A percentile compares a stretch with the other conserved stretches of the same genome.
These are phyloP conservation scores for Linaria vulgaris DNA, from an alignment of 257 asterid species.

Conservation along the genomic window DNA sequence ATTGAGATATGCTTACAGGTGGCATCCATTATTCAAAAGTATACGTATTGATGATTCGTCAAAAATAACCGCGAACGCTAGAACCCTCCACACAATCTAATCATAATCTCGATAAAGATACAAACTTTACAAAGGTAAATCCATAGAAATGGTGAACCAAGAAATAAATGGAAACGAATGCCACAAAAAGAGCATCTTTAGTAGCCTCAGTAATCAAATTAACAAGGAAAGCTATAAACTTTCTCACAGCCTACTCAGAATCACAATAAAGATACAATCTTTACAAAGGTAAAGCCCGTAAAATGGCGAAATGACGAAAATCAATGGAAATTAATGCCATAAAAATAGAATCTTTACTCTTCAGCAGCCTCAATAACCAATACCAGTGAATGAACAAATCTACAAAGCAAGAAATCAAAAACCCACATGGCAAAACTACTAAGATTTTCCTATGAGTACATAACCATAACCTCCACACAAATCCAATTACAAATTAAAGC, in stretches of 20 bases:
- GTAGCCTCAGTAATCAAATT: no score
- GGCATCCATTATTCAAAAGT: no score
- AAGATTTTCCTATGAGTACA: background rate
- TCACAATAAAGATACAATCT: background rate
- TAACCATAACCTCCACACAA: background rate
- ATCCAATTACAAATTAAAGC: background rate
- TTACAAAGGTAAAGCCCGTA: constrained; percentile 10
- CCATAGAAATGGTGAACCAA: no score
- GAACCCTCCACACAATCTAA: no score
- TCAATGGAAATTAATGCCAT: background rate
- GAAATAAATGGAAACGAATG: no score
- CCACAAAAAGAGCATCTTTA: no score
- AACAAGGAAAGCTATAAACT: no score
- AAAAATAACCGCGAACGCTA: no score
- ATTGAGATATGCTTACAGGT: no score
- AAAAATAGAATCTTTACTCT: constrained; percentile 5
- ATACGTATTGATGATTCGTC: no score
- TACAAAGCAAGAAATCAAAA: background rate
- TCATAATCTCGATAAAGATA: no score
- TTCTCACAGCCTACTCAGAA: background rate
- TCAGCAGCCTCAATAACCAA: constrained; percentile 12
- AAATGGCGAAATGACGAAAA: constrained; percentile 2
- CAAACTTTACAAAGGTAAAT: no score
- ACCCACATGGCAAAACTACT: constrained; percentile 19
- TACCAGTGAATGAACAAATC: constrained; percentile 2